These are phyloP conservation scores for slime mould (Dictyostelium discoideum) DNA, from an alignment of 78 protist species.

Conservation along the genomic window dicty_2.7 NC_007088.5:1015501-1016000, in stretches of 20 bases:
- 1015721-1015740: neutral
- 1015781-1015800: neutral
- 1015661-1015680: neutral
- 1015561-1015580: neutral
- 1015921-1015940: neutral
- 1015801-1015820: neutral
- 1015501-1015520: neutral
- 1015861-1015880: neutral
- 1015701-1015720: constrained; percentile 12
- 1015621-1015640: neutral
- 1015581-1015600: no score
- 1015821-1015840: neutral
- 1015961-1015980: neutral
- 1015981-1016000: neutral
- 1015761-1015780: neutral
- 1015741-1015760: neutral
- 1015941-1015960: neutral
- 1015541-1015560: neutral
- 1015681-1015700: neutral
- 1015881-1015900: constrained; percentile 2
- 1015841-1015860: constrained; percentile 16
- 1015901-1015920: neutral
- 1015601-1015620: neutral
- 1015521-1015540: neutral
- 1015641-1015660: neutral